These are phyloP conservation scores for Fusarium sp. DNA, from an alignment of 2,329 filamentous ascomycete genomes.

Conservation along the genomic window DNA sequence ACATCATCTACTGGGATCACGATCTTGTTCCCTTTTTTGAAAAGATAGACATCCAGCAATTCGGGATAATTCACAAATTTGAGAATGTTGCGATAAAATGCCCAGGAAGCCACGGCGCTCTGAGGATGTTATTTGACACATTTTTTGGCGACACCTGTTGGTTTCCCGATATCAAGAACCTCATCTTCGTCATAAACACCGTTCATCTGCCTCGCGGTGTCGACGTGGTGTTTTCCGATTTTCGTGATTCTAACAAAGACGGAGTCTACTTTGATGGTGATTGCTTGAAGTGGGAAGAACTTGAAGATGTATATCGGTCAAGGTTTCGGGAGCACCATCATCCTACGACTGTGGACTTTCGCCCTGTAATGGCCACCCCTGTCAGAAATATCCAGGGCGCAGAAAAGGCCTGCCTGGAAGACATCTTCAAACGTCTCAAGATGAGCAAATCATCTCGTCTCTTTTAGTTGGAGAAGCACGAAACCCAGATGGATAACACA, in stretches of 20 bases:
- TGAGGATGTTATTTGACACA: neutral
- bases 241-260: accelerated
- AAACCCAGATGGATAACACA: neutral
- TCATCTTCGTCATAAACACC: neutral
- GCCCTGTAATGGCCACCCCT: neutral
- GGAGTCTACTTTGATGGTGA: neutral
- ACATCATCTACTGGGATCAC: slow-evolving; percentile 12
- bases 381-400: neutral
- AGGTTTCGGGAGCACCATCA: accelerated
- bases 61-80: neutral
- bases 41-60: no score
- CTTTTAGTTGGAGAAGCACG: no score
- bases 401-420: no score
- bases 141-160: neutral
- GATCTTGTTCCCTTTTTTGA: no score
- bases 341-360: neutral
- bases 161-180: neutral
- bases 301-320: neutral
- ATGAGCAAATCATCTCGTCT: no score
- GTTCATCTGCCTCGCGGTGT: neutral
- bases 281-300: accelerated
- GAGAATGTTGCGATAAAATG: neutral
- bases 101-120: accelerated
- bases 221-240: neutral
- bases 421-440: no score